A percentile compares a stretch with the other conserved stretches of the same genome.
phyloP scores from a whole-genome alignment of 2,329 filamentous ascomycete species.

The Nakataea oryzae region DNA sequence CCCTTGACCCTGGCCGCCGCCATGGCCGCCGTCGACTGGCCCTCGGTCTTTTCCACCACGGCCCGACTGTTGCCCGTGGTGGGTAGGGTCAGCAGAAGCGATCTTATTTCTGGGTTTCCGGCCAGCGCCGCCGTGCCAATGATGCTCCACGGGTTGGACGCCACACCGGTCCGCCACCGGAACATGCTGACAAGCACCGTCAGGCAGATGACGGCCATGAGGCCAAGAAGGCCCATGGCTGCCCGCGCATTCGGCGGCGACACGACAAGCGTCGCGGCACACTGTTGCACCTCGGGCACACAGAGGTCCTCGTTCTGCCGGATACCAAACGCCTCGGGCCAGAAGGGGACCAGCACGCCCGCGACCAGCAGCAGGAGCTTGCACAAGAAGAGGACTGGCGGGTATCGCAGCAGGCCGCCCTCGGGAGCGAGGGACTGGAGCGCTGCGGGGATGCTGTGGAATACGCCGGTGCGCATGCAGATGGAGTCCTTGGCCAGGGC shows the following conservation, averaged over 20 bases:
- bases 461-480: conserved; percentile 14
- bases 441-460: conserved; percentile 9
- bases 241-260: conserved; percentile 14
- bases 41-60: neutral
- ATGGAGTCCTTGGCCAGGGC: conserved; percentile 20
- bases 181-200: conserved; percentile 13
- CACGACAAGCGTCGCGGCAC: conserved; percentile 18
- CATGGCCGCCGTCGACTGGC: neutral
- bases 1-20: neutral
- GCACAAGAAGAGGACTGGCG: conserved; percentile 1
- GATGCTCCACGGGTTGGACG: conserved; percentile 24
- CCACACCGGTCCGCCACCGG: conserved; percentile 19
- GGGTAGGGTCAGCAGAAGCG: conserved; percentile 4
- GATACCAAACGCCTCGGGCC: conserved; percentile 18
- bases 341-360: conserved; percentile 16
- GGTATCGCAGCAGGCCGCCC: neutral
- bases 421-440: neutral
- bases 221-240: conserved; percentile 14
- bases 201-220: conserved; percentile 17
- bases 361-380: conserved; percentile 1
- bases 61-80: neutral
- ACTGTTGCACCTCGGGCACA: conserved; percentile 5
- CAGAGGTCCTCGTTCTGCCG: conserved; percentile 14
- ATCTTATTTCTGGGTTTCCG: conserved; percentile 12
- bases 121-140: conserved; percentile 17